phyloP scores from a whole-genome alignment of 768 basidiomycete genomes.

The Pisolithus albus region DNA sequence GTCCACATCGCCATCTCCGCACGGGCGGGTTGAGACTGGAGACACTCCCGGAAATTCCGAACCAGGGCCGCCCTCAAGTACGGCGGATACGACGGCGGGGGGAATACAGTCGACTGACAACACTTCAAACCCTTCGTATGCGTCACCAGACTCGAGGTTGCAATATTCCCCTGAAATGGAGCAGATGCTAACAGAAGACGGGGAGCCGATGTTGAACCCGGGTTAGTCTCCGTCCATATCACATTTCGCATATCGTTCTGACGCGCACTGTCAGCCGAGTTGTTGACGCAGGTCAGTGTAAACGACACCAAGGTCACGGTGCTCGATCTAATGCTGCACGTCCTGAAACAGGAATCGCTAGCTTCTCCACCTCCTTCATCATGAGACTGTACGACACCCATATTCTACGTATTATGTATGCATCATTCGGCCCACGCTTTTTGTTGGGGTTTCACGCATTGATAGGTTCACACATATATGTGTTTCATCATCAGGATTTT shows the following conservation, averaged over 20 bases:
- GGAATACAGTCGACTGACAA: not conserved
- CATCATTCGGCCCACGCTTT: conserved; percentile 10
- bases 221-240: conserved; percentile 35
- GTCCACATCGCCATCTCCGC: conserved; percentile 6
- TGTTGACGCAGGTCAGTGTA: conserved; percentile 52
- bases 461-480: too few species aligned
- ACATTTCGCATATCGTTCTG: conserved; percentile 1
- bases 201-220: conserved; percentile 62
- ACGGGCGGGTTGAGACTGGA: conserved; percentile 7
- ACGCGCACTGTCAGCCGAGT: conserved; percentile 38
- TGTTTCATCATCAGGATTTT: not conserved
- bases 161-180: conserved; percentile 41
- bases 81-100: conserved; percentile 1
- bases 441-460: conserved; percentile 2
- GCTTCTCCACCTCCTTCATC: conserved; percentile 61
- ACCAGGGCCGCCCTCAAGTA: conserved; percentile 2
- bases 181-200: conserved; percentile 56
- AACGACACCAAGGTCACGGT: conserved; percentile 6
- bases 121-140: conserved; percentile 17
- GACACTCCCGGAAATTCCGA: conserved; percentile 11
- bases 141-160: conserved; percentile 18
- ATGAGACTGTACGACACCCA: conserved; percentile 18
- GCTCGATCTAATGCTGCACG: conserved; percentile 24
- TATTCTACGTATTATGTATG: conserved; percentile 4
- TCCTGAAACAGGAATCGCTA: conserved; percentile 47